Evolutionary conservation across 108 stramenopile species (phyloP), one percentile per base, ranked within the genome.

Genomic region (Bacterosira constricta): DNA sequence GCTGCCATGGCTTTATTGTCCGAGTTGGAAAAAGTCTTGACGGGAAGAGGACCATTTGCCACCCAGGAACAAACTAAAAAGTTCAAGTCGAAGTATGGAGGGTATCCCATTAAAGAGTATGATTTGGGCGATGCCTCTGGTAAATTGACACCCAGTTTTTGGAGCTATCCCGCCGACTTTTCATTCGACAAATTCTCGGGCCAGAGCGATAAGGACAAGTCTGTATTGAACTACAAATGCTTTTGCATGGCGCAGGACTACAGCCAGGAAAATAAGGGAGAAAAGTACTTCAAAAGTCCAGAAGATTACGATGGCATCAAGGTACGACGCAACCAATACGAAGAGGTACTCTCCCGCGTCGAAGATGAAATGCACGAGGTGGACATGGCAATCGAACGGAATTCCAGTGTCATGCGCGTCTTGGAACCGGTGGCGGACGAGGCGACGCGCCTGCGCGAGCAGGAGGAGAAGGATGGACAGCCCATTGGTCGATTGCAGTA

Each of bases 311-410:
- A 92, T 63, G 86, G 73, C 9, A 69, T 84, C 31, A 64, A 74
- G 63, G 66, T 65, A 18, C 76, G 94, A 32, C 66, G 75, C 15
- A 96, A 96, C 68, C 69, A 80, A 13, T 86, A 93, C 76, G 92
- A 96, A 71, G 92, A 90, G 62, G 82, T 83, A 11, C 71, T 94
- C 86, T 86, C 84, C 46, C 71, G 75, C 52, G 84, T 93, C 18
- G 94, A 93, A 63, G 94, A 96, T 39, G 91, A 96, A 79, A 80
- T 92, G 50, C 97, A 87, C 74, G 99, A 99, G 82, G 89, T 99
- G 27, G 99, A 99, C 75, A 98, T 98, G 95, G 96, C 97, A 30
- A 97, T 99, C 49, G 99, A 98, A 64, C 80, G 93, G 1, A 98
- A 97, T 71, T 63, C 80, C 10, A 61, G 78, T 39, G 92, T 97